Evolutionary conservation across 805 yeast species (phyloP), one percentile per base, ranked within the genome.

Genomic region (Pachysolen tannophilus): DNA sequence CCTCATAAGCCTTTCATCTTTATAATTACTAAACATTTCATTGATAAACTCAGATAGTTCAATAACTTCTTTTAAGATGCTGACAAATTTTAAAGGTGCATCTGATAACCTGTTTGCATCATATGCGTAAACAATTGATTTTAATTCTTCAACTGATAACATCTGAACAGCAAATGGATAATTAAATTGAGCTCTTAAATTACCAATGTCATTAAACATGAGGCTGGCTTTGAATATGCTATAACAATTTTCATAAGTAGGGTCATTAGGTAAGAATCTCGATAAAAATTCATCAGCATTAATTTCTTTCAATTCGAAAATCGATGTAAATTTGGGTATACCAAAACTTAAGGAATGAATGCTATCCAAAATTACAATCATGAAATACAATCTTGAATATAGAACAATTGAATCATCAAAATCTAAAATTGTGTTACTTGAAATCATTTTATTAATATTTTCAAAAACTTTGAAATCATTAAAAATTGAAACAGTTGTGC

Each of bases 401-500:
- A 26, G 35, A 20, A 34, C 30, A 30, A 43, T 32, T 20, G 28
- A 32, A 26, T 30, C 37, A 26, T 20, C 35, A 27, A 25, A 31
- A 11, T 35, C 39, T 35, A 35, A 28, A 24, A 28, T 5, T 21
- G 16, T 18, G 27, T 26, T 7, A 28, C 45, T 10, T 8, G 47
- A 47, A 4, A 48, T 50, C 15, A 43, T 24, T 18, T 30, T 30
- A 16, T 9, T 20, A 64, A 59, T 32, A 62, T 58, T 35, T 48
- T 69, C 48, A 49, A 63, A 62, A 7, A 79, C 53, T 42, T 67
- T 67, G 52, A 75, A 69, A 45, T 78, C 85, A 49, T 73, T 73
- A 47, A 78, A 71, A 10, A 76, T 62, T 2, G 77, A 57, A 10
- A 68, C 62, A 2, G 80, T 61, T 38, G 69, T 58, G 3, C 75